Conservation (phyloP, 2,329 filamentous ascomycete species). For the Xylariomycetidae sp. region DNA sequence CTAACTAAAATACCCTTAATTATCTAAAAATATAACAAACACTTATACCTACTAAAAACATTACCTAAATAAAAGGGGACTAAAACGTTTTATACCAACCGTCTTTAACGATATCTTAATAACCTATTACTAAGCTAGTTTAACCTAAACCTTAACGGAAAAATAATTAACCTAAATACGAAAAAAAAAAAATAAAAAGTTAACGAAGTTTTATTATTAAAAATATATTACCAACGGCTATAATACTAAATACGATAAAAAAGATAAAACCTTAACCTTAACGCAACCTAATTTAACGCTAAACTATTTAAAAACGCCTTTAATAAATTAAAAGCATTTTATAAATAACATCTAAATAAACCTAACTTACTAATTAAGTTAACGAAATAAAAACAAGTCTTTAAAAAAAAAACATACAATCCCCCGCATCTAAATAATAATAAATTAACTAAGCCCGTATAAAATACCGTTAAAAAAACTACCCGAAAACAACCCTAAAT, state of each 20-base stretch:
- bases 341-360: not conserved
- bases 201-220: not conserved
- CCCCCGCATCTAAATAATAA: not conserved
- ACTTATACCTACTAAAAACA: not conserved
- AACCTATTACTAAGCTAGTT: not conserved
- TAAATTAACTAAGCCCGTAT: not conserved
- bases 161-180: not conserved
- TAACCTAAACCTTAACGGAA: not conserved
- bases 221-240: not conserved
- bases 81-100: not conserved
- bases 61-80: not conserved
- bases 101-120: not conserved
- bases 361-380: not conserved
- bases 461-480: not conserved
- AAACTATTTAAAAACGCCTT: not conserved
- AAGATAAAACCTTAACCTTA: no score
- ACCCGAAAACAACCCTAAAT: not conserved
- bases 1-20: not conserved
- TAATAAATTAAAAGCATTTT: not conserved
- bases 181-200: not conserved
- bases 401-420: not conserved
- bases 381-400: not conserved
- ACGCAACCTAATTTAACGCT: not conserved
- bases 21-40: not conserved
- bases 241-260: not conserved